Base-by-base conservation (phyloP, 148 eudicot species). In the Amaranthus palmeri region DNA sequence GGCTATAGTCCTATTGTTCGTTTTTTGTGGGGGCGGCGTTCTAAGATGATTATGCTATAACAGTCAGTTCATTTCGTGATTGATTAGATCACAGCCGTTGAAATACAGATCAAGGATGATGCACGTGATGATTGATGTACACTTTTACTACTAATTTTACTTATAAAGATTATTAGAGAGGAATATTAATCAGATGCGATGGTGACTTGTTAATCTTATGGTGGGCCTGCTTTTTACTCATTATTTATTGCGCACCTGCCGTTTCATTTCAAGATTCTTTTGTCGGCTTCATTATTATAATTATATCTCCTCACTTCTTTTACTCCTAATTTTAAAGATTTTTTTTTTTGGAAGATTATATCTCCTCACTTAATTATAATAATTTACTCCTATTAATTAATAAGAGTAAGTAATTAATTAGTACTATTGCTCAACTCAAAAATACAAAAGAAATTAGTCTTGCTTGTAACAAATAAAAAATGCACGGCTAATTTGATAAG, bases 121-220 rank as follows among this genome's bases (percentile, higher is more conserved):
- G 79, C 79, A 77, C 75, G 79, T 77, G 79, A 10, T 61, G 5
- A 40, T 61, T 61, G 36, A 25, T 25, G 36, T 25, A 25, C 36
- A 41, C 18, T 13, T 10, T 25, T 25, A 25, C 36, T 42, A 52
- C 44, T 63, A 10, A 63, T 14, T 63, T 61, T 2, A n/a, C n/a
- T n/a, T n/a, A n/a, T n/a, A 14, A 44, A 18, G 14, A 44, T 63
- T 63, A 45, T 7, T 4, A 25, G 36, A 25, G 36, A 7, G 47
- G 65, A 43, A 8, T 12, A 61, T 2, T 50, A 57, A 65, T 77
- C 71, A 8, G 54, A 36, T 77, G 54, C 45, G 36, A 44, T 12
- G 36, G 71, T 58, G 76, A 66, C 76, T 58, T 12, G 36, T 25
- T 25, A 25, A 25, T 25, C 36, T 25, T 25, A 25, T 25, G 36